Base-by-base conservation (phyloP, 1,284 basidiomycete species). In the Ganoderma resinaceum region DNA sequence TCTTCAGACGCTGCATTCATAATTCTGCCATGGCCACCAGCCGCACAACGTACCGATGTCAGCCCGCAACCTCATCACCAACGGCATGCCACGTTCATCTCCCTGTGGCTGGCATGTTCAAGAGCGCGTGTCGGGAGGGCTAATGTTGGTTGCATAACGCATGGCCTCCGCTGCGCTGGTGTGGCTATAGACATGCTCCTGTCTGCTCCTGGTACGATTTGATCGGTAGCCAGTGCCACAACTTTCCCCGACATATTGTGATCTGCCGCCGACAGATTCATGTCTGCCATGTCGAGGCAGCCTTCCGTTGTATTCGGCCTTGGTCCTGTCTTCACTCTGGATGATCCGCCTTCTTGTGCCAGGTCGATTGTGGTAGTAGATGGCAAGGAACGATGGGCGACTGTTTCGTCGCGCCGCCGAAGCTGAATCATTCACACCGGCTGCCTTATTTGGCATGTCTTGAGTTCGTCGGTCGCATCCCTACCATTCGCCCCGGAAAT, bases 361-460 rank as follows among this genome's bases (percentile, higher is more conserved):
- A 52, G 46, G 7, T 43, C 23, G 46, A 52, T 26, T 1, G n/a
- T 52, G 46, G 46, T 12, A 12, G 46, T 23, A 14, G 46, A 26
- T 52, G 23, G 46, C 23, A 52, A 52, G 29, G 29, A 55, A 35
- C 20, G 46, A 2, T 49, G 40, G 42, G 42, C 61, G 42, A 40
- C 26, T 33, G 46, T 55, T 16, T 16, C 14, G 49, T 33, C 16
- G 33, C 2, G 29, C 29, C 31, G 33, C 31, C 31, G 6, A 35
- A 23, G 33, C 20, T 37, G 20, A 18, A 35, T 58, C 53, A 65
- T 66, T 62, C 55, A 72, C 67, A 61, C 53, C 63, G 20, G 43
- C 52, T 69, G 66, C 70, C 70, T 55, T 40, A 61, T 71, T n/a
- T 33, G 61, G 67, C 42, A 57, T 52, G 49, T 29, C 55, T 55